Evolutionary conservation across 805 yeast genomes (phyloP).

Genomic region (Ogataea henricii): DNA sequence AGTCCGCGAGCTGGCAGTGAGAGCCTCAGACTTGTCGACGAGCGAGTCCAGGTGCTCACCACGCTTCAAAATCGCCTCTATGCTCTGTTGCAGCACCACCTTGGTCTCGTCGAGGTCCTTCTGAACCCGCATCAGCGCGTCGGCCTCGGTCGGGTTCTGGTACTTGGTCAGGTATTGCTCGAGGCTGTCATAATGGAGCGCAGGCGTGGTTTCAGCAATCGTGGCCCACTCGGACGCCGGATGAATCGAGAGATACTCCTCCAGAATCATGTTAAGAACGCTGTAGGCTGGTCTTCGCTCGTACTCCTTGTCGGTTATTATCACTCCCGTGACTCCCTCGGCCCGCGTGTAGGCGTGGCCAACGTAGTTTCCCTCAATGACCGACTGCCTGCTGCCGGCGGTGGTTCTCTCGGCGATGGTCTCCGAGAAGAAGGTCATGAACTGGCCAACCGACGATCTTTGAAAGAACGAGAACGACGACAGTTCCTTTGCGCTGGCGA

Average conservation of each 20-base stretch:
- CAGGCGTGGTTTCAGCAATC: constrained; percentile 45
- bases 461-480: constrained; percentile 89
- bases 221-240: constrained; percentile 72
- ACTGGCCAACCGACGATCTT: constrained; percentile 71
- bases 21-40: constrained; percentile 93
- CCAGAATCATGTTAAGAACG: constrained; percentile 83
- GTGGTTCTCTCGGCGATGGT: constrained; percentile 88
- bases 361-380: constrained; percentile 87
- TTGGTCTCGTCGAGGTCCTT: constrained; percentile 97
- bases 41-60: constrained; percentile 94
- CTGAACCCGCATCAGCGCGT: constrained; percentile 94
- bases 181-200: constrained; percentile 58
- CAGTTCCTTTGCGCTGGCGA: constrained; percentile 78
- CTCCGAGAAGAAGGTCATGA: constrained; percentile 90
- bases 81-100: constrained; percentile 92
- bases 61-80: constrained; percentile 89
- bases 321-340: constrained; percentile 90
- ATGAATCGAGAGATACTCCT: constrained; percentile 83
- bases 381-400: constrained; percentile 89
- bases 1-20: constrained; percentile 85
- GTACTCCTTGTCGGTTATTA: constrained; percentile 92
- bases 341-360: constrained; percentile 90
- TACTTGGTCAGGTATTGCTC: constrained; percentile 75
- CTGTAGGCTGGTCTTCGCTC: constrained; percentile 97
- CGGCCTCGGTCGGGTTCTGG: constrained; percentile 97